Evolutionary conservation across 805 yeast species (phyloP).

Genomic region (Crinitomyces ghanaensis): DNA sequence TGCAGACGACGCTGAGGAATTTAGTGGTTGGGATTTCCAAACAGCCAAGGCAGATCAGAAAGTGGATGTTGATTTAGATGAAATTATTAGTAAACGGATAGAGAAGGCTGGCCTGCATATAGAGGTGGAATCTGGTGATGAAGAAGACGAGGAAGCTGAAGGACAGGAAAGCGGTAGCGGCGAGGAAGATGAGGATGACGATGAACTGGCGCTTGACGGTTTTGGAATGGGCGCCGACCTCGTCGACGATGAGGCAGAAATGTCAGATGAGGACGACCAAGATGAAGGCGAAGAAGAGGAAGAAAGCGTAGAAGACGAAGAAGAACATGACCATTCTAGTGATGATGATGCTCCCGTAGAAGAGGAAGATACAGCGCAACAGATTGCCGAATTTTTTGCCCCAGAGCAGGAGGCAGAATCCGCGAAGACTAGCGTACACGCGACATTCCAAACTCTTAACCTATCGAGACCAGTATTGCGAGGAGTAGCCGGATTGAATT

Average conservation of each 20-base stretch:
- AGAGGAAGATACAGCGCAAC: conserved; percentile 63
- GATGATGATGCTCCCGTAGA: conserved; percentile 23
- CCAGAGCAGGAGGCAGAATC: conserved; percentile 42
- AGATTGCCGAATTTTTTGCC: conserved; percentile 69
- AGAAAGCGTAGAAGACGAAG: conserved; percentile 21
- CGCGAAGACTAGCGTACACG: conserved; percentile 42
- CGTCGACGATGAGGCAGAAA: conserved; percentile 23
- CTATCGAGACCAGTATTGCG: conserved; percentile 84
- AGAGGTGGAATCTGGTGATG: conserved; percentile 27
- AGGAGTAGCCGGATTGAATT: conserved; percentile 72
- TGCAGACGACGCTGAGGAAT: conserved; percentile 21
- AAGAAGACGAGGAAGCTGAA: conserved; percentile 24
- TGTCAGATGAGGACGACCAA: conserved; percentile 24
- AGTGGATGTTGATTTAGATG: conserved; percentile 75
- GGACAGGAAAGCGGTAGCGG: no score
- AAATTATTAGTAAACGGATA: conserved; percentile 58
- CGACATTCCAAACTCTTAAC: conserved; percentile 62
- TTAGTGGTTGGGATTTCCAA: conserved; percentile 80
- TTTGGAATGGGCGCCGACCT: conserved; percentile 26
- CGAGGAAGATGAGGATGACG: conserved; percentile 30
- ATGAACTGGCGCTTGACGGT: conserved; percentile 33
- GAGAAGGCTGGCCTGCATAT: conserved; percentile 71
- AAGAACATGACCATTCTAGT: conserved; percentile 26
- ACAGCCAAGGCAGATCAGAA: conserved; percentile 32
- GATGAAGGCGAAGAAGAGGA: conserved; percentile 20